Conservation (phyloP, 225 moss, liverwort and hornwort genomes). For the Neckera pumila region DNA sequence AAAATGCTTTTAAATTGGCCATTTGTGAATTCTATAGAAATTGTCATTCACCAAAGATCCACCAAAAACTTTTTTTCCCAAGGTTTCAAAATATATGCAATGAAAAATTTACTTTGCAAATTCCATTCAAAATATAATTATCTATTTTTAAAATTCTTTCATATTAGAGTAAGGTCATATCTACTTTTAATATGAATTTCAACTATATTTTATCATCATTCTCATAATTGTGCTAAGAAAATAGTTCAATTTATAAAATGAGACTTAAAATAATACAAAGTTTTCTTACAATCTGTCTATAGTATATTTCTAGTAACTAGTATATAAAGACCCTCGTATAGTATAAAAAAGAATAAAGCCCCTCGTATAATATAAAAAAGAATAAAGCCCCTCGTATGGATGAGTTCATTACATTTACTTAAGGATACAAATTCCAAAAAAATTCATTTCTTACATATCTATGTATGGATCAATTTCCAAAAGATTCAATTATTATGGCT, state of each 20-base stretch:
- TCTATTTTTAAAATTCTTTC: background rate
- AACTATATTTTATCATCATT: background rate
- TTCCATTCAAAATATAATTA: background rate
- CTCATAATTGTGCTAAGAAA: background rate
- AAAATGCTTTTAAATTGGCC: fast-evolving
- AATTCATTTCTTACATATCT: background rate
- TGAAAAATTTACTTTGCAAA: background rate
- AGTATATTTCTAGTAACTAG: background rate
- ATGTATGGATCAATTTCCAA: too few species aligned
- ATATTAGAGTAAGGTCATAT: background rate
- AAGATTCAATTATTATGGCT: background rate
- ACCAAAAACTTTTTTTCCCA: too few species aligned
- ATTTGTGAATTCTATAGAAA: background rate
- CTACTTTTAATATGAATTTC: too few species aligned
- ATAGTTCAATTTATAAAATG: fast-evolving
- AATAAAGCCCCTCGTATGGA: background rate
- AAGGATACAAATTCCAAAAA: fast-evolving
- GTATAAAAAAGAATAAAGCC: background rate
- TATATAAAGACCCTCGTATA: too few species aligned
- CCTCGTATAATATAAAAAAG: fast-evolving
- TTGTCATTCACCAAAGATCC: background rate
- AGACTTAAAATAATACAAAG: background rate
- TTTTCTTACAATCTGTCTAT: background rate
- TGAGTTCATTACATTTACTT: background rate
- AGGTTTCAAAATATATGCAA: background rate